Evolutionary conservation across 768 basidiomycete species (phyloP).

Genomic region (Coprinopsis strossmayeri): DNA sequence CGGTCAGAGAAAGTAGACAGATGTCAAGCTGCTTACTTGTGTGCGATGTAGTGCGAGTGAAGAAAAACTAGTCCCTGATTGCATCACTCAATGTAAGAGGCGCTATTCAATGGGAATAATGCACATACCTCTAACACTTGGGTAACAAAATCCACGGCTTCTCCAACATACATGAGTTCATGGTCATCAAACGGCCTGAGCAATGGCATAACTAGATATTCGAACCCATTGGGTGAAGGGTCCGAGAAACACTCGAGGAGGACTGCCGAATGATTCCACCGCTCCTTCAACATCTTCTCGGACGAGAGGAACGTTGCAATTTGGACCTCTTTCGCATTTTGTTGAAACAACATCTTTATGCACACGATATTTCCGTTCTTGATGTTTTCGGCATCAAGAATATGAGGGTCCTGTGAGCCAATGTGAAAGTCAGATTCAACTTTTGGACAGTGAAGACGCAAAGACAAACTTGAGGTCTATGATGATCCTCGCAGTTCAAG

Average conservation of each 20-base stretch:
- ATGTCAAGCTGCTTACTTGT: conserved; percentile 18
- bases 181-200: conserved; percentile 30
- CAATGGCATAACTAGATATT: conserved; percentile 30
- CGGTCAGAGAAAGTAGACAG: background rate
- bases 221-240: conserved; percentile 16
- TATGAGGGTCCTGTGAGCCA: conserved; percentile 17
- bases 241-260: conserved; percentile 19
- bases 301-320: conserved; percentile 20
- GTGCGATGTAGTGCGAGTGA: conserved; percentile 25
- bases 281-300: conserved; percentile 15
- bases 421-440: too few species aligned
- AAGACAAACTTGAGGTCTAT: too few species aligned
- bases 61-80: conserved; percentile 24
- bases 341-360: conserved; percentile 22
- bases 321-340: conserved; percentile 18
- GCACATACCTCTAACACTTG: conserved; percentile 16
- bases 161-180: conserved; percentile 20
- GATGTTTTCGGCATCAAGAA: conserved; percentile 21
- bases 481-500: conserved; percentile 12
- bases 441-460: too few species aligned
- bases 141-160: conserved; percentile 25
- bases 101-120: conserved; percentile 3
- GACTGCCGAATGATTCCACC: conserved; percentile 21
- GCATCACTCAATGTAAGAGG: conserved; percentile 4
- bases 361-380: conserved; percentile 22